A percentile compares a stretch with the other conserved stretches of the same genome.
Evolutionary conservation across 148 eudicot genomes (phyloP).

Genomic region (Chenopodium suecicum): DNA sequence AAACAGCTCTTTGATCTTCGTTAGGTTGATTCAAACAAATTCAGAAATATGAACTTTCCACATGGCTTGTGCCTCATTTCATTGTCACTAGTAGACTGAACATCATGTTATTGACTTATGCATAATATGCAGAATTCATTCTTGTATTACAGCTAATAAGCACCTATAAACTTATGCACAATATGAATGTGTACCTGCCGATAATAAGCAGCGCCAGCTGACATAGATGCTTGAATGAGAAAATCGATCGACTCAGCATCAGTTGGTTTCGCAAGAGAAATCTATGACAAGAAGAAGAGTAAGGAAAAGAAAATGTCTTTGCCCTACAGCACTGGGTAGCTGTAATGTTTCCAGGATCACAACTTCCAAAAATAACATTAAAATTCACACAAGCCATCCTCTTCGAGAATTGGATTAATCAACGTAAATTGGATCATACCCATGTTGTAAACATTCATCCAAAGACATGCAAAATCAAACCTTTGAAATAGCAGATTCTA

Average conservation of each 20-base stretch:
- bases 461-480: constrained; percentile 28
- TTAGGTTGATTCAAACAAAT: no score
- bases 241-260: constrained; percentile 58
- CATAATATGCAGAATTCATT: neutral
- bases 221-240: constrained; percentile 65
- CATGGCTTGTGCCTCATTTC: neutral
- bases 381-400: neutral
- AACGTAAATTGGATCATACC: neutral
- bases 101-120: neutral
- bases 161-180: neutral
- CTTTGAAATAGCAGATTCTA: constrained; percentile 69
- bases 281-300: constrained; percentile 29
- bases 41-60: neutral
- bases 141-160: neutral
- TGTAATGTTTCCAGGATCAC: neutral
- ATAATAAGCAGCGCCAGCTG: constrained; percentile 59
- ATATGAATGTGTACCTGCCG: constrained; percentile 45
- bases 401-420: constrained; percentile 5
- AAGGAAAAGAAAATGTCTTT: neutral
- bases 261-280: constrained; percentile 45
- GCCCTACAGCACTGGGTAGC: neutral
- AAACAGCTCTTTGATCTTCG: neutral
- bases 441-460: neutral
- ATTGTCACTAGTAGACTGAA: neutral
- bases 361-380: neutral